Evolutionary conservation across 441 rosid species (phyloP).

Genomic region (Erodium trifolium): DNA sequence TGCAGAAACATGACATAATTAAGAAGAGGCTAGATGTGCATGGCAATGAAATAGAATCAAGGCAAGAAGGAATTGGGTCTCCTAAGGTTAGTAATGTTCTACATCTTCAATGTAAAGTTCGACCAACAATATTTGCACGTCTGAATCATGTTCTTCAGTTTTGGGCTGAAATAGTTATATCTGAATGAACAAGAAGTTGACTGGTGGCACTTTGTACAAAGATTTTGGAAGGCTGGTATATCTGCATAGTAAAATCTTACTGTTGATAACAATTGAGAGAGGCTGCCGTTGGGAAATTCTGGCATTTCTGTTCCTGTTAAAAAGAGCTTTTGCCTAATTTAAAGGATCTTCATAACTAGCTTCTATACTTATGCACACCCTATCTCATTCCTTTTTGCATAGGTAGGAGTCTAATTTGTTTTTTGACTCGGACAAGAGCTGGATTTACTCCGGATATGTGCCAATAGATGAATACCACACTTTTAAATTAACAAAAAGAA

Average conservation of each 20-base stretch:
- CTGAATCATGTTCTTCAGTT: background rate
- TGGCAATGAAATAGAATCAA: constrained; percentile 72
- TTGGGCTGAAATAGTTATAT: background rate
- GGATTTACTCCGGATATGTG: too few relatives aligned
- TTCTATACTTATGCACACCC: background rate
- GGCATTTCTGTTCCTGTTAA: background rate
- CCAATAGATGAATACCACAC: too few relatives aligned
- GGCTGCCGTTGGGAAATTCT: background rate
- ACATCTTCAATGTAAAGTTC: constrained; percentile 11
- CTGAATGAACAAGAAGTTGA: background rate
- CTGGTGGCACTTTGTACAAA: background rate
- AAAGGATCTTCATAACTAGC: background rate
- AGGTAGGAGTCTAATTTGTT: background rate
- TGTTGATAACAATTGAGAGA: background rate
- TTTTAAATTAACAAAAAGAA: too few relatives aligned
- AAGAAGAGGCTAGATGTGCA: constrained; percentile 70
- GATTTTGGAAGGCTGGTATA: background rate
- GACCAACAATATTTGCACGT: background rate
- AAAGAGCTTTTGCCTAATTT: background rate
- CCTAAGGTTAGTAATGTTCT: constrained; percentile 50
- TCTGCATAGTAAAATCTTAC: background rate
- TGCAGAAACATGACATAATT: constrained; percentile 82
- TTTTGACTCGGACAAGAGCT: background rate
- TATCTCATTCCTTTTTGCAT: background rate
- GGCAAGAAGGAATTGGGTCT: constrained; percentile 79